Percentiles rank a stretch among this genome's conserved stretches.
phyloP scores from a whole-genome alignment of 306 rosid genomes.

The Glycine soja region DNA sequence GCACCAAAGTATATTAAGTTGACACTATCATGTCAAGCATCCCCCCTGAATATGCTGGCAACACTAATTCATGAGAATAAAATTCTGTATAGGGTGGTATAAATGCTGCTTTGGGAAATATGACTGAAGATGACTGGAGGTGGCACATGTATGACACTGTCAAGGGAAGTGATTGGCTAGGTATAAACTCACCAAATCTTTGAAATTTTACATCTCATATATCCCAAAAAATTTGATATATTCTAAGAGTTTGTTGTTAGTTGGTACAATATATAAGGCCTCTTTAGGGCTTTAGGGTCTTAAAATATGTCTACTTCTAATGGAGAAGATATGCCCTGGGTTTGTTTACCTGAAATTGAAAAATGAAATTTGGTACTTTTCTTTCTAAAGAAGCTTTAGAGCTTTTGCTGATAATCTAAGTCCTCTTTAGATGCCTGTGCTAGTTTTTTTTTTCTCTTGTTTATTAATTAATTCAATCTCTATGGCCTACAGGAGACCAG shows the following conservation, averaged over 20 bases:
- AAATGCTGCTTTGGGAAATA: constrained; percentile 92
- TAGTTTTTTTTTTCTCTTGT: neutral
- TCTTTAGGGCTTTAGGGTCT: neutral
- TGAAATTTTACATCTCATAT: constrained; percentile 1
- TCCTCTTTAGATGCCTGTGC: constrained; percentile 10
- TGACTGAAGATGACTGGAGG: constrained; percentile 97
- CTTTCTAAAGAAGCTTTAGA: constrained; percentile 21
- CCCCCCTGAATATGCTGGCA: too few relatives aligned
- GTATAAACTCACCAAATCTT: constrained; percentile 47
- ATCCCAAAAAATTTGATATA: constrained; percentile 21
- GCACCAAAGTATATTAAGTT: constrained; percentile 23
- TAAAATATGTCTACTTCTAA: constrained; percentile 27
- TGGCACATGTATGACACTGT: constrained; percentile 99
- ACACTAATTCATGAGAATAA: neutral
- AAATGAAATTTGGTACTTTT: constrained; percentile 1
- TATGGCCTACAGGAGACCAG: constrained; percentile 73
- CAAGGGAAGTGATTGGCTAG: constrained; percentile 97
- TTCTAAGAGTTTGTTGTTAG: neutral
- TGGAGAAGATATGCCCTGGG: constrained; percentile 8
- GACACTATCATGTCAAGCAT: neutral
- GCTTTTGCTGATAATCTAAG: neutral
- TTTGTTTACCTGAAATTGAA: constrained; percentile 36
- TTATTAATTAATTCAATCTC: constrained; percentile 34
- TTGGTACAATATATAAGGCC: neutral
- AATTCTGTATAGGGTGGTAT: constrained; percentile 77